These are phyloP conservation scores for Candida sojae DNA, from an alignment of 1,139 yeast species.

Conservation along the genomic window DNA sequence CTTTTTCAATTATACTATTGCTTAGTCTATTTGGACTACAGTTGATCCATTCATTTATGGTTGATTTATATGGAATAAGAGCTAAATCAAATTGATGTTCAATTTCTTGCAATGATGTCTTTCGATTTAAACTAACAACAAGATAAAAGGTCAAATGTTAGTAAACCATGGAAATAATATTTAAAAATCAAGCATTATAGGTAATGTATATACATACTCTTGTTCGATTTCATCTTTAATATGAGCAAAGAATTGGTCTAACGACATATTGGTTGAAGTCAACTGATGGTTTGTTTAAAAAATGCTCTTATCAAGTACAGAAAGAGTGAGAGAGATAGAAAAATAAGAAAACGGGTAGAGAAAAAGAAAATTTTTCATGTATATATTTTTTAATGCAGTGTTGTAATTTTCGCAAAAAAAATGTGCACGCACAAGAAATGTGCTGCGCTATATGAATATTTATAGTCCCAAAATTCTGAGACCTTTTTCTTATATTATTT, in stretches of 20 bases:
- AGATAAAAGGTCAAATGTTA: background rate
- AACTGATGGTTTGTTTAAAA: background rate
- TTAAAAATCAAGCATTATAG: too few species aligned
- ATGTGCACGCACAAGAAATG: background rate
- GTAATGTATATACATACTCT: constrained; percentile 12
- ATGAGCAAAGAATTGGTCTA: constrained; percentile 13
- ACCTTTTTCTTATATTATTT: background rate
- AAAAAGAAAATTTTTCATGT: background rate
- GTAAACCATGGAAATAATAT: constrained; percentile 2
- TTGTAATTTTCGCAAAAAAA: too few species aligned
- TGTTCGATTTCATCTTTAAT: constrained; percentile 15
- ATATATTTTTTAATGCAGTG: too few species aligned
- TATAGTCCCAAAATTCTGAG: too few species aligned
- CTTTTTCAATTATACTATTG: constrained; percentile 3
- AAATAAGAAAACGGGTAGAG: too few species aligned
- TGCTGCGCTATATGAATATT: too few species aligned
- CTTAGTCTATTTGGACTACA: constrained; percentile 9
- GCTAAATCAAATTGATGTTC: constrained; percentile 16
- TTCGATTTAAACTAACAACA: constrained; percentile 9
- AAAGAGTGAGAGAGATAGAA: background rate
- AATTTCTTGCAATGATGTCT: constrained; percentile 15
- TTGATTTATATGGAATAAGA: constrained; percentile 12
- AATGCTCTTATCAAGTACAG: background rate
- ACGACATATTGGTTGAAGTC: constrained; percentile 6
- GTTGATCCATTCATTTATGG: constrained; percentile 11